These are phyloP conservation scores for Mrakia gelida DNA, from an alignment of 768 basidiomycete species.

Conservation along the genomic window DNA sequence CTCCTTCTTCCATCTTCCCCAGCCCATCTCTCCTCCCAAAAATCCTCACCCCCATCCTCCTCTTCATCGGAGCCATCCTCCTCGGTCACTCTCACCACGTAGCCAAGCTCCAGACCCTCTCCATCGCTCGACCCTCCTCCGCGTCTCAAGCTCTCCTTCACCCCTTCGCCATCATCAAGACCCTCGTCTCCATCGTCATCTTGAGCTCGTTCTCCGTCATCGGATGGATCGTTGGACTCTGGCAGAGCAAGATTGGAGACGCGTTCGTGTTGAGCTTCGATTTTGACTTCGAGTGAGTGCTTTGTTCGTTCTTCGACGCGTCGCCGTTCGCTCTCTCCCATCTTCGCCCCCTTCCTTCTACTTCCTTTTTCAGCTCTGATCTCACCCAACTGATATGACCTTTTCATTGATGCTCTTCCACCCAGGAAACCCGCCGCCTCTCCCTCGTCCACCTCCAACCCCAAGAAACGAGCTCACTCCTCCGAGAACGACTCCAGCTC, in stretches of 20 bases:
- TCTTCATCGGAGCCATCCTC: constrained; percentile 1
- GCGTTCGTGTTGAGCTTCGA: not conserved
- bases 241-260: constrained; percentile 5
- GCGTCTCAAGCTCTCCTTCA: not conserved
- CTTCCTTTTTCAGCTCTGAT: not conserved
- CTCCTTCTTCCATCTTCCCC: not conserved
- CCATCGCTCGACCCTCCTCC: not conserved
- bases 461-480: not conserved
- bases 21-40: not conserved
- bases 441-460: not conserved
- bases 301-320: not conserved
- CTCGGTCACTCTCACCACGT: constrained; percentile 15
- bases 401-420: not conserved
- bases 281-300: constrained; percentile 4
- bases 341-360: not conserved
- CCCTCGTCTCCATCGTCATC: not conserved
- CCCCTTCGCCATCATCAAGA: not conserved
- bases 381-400: not conserved
- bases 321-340: not conserved
- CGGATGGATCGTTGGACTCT: not conserved
- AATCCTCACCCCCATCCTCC: not conserved
- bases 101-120: not conserved
- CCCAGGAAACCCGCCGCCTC: not conserved
- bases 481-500: not conserved
- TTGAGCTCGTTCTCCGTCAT: not conserved